Base-by-base conservation (phyloP, 179 eudicot genomes). In the Silene noctiflora region DNA sequence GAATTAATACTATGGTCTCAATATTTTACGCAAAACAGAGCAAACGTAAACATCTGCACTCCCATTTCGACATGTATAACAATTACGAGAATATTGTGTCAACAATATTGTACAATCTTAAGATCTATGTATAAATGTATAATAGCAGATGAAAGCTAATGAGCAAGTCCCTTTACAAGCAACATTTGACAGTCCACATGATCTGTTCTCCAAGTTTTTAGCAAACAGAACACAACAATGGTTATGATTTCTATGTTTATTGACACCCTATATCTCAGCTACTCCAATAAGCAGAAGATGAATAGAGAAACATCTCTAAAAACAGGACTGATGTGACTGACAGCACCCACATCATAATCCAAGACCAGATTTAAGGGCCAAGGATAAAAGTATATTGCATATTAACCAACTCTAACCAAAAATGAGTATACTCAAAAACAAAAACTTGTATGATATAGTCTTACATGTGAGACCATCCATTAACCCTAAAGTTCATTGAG, bases 351-450 rank as follows among this genome's bases (percentile, higher is more conserved):
- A 39, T 67, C 51, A 67, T 67, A 33, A 33, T n/a, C 48, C 25
- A 46, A n/a, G 53, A 39, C 55, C 71, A 35, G 39, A 17, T 22
- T 20, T 62, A 21, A 21, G 29, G 44, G 21, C 8, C 69, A 65
- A 6, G 20, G 69, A 65, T 5, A 31, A 12, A n/a, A 55, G 21
- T 31, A 55, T 27, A 56, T n/a, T 25, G 63, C 48, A 70, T 27
- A 65, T 17, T 48, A 58, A 65, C 10, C 62, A 76, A 53, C 65
- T 19, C 21, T 2, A 8, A 16, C 25, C 51, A 4, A 46, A 53
- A 73, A 58, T 53, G 21, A 71, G 39, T 71, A 53, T 27, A 11
- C 22, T n/a, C 2, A 74, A 48, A 76, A 53, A 53, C 58, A 53
- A 53, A 13, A 4, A 53, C 59, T 14, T 53, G 19, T 53, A 53